Base-by-base conservation (phyloP, 2,329 filamentous ascomycete genomes). In the Paramyrothecium sp. region DNA sequence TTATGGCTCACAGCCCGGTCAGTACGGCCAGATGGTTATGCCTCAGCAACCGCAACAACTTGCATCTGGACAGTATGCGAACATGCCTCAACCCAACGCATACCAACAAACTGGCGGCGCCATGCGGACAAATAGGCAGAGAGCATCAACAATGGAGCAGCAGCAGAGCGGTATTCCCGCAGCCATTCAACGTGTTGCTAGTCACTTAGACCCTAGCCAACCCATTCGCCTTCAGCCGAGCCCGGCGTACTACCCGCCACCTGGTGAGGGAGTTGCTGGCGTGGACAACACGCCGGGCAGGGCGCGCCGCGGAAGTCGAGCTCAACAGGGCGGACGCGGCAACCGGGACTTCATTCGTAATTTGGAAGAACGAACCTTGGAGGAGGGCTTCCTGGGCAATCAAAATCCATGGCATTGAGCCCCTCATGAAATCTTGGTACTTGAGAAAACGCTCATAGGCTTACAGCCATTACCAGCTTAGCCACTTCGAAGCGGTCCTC, bases 111-210 rank as follows among this genome's bases (percentile, higher is more conserved):
- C 54, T 85, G 71, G 69, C 26, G 89, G 54, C 85, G 71, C 69
- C 26, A 71, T 91, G 65, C 85, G 92, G 63, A 88, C 88, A 50
- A 89, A 89, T 49, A 86, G 95, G 55, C 94, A 97, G 75, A 87
- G 95, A 60, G 93, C 95, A 46, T 95, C 93, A 49, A 99, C 95
- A 3, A 96, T 98, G 89, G 95, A 98, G 69, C 91, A 95, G 70
- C 91, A 96, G 67, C 90, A 93, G 69, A 93, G 90, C 61, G 94
- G 94, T 2, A 97, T 99, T 58, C 95, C 95, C 5, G 89, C 91
- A 16, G 89, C 93, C 3, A 91, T 99, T 58, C 95, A 99, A 74
- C 85, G 95, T 65, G 95, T 99, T 21, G 95, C 95, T 47, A 97
- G 92, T 71, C 94, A 98, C 73, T 84, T 99, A 49, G 95, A 99